Evolutionary conservation across 1,284 basidiomycete species (phyloP).

Genomic region (Ustilago xerochloae): DNA sequence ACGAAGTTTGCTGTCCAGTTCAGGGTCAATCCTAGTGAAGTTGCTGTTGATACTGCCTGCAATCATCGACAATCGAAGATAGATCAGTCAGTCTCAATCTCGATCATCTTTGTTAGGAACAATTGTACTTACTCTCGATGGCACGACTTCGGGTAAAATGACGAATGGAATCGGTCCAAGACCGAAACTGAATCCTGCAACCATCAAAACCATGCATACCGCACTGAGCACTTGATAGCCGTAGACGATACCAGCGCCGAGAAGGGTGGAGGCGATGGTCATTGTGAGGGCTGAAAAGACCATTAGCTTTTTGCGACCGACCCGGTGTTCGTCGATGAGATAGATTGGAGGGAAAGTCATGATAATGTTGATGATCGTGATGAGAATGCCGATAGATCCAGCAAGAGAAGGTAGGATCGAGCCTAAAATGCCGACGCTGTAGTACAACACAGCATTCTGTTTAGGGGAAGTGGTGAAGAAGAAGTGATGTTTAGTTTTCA

Average conservation of each 20-base stretch:
- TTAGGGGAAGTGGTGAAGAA: not conserved
- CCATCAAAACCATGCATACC: conserved; percentile 81
- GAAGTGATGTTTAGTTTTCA: not conserved
- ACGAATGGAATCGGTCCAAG: conserved; percentile 93
- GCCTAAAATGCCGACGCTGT: conserved; percentile 62
- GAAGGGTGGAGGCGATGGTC: conserved; percentile 75
- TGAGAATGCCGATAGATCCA: conserved; percentile 55
- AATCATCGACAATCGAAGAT: not conserved
- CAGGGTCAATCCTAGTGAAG: conserved; percentile 82
- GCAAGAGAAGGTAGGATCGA: conserved; percentile 51
- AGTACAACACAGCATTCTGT: conserved; percentile 62
- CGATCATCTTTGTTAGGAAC: too few relatives aligned
- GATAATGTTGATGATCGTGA: conserved; percentile 74
- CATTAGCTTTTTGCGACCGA: conserved; percentile 70
- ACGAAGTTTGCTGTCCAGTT: conserved; percentile 88
- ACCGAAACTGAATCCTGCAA: conserved; percentile 88
- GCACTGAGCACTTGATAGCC: conserved; percentile 73
- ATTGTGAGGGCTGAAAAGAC: conserved; percentile 73
- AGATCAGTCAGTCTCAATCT: not conserved
- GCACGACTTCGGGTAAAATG: conserved; percentile 90
- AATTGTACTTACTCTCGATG: conserved; percentile 65
- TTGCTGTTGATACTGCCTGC: conserved; percentile 84
- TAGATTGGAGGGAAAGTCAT: conserved; percentile 85
- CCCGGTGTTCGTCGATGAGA: conserved; percentile 75
- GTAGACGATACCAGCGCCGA: conserved; percentile 78